Conservation (phyloP, 169 alveolate species). For the Plasmodium fragile region DNA sequence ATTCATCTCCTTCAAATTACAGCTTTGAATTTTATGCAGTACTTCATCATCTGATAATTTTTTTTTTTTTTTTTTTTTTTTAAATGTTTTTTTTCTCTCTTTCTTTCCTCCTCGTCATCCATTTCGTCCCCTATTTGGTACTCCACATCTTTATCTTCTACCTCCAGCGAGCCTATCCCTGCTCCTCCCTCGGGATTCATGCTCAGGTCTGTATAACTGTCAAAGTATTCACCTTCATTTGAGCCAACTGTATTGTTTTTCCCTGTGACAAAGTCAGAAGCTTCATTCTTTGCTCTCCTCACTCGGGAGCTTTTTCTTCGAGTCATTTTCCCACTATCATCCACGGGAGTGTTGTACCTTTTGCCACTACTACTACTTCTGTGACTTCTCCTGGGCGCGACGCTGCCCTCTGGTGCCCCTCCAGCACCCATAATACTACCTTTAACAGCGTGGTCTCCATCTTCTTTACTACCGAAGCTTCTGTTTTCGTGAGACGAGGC, state of each 20-base stretch:
- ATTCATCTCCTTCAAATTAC: conserved; percentile 41
- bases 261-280: background rate
- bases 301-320: conserved; percentile 28
- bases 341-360: background rate
- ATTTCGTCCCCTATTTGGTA: background rate
- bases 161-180: background rate
- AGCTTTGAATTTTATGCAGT: conserved; percentile 18
- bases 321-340: background rate
- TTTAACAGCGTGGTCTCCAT: background rate
- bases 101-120: background rate
- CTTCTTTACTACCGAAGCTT: conserved; percentile 10
- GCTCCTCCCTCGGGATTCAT: background rate
- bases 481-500: conserved; percentile 37
- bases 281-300: conserved; percentile 3
- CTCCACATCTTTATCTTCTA: background rate
- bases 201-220: background rate
- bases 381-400: conserved; percentile 3
- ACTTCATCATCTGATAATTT: conserved; percentile 52
- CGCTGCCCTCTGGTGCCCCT: background rate
- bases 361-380: conserved; percentile 8
- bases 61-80: conserved; percentile 22
- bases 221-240: background rate
- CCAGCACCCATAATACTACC: background rate
- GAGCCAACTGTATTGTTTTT: background rate
- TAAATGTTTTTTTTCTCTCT: conserved; percentile 13